Percentiles rank a stretch among this genome's conserved stretches.
Evolutionary conservation across 2,329 filamentous ascomycete species (phyloP).

Genomic region (Pseudogymnoascus sp.): DNA sequence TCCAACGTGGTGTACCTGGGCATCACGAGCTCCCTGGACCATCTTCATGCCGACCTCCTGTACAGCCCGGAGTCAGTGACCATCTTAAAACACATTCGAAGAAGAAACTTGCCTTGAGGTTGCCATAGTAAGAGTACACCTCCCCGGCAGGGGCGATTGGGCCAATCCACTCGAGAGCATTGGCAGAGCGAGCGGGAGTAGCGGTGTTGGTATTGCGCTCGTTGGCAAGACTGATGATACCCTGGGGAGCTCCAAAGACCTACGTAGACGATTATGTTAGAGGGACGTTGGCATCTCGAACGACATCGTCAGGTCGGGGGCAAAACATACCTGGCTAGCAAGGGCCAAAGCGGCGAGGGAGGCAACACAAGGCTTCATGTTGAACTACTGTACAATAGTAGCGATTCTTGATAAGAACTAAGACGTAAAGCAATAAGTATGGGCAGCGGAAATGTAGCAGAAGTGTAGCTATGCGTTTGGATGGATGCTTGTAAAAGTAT

Average conservation of each 20-base stretch:
- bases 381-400: not conserved
- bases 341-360: not conserved
- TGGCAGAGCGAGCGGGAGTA: not conserved
- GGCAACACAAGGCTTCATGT: not conserved
- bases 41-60: not conserved
- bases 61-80: not conserved
- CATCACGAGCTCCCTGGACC: not conserved
- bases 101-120: not conserved
- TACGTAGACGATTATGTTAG: not conserved
- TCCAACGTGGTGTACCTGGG: constrained; percentile 4
- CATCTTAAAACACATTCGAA: not conserved
- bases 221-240: not conserved
- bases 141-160: not conserved
- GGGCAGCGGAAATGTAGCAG: constrained; percentile 1
- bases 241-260: not conserved
- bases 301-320: not conserved
- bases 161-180: not conserved
- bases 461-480: not conserved
- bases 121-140: not conserved
- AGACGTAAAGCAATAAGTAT: not conserved
- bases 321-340: not conserved
- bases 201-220: not conserved
- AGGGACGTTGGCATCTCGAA: not conserved
- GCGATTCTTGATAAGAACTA: not conserved
- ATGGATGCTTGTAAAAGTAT: constrained; percentile 6